A percentile compares a stretch with the other conserved stretches of the same genome.
These are phyloP conservation scores for Corymbia calophylla DNA, from an alignment of 441 rosid species.

Conservation along the genomic window DNA sequence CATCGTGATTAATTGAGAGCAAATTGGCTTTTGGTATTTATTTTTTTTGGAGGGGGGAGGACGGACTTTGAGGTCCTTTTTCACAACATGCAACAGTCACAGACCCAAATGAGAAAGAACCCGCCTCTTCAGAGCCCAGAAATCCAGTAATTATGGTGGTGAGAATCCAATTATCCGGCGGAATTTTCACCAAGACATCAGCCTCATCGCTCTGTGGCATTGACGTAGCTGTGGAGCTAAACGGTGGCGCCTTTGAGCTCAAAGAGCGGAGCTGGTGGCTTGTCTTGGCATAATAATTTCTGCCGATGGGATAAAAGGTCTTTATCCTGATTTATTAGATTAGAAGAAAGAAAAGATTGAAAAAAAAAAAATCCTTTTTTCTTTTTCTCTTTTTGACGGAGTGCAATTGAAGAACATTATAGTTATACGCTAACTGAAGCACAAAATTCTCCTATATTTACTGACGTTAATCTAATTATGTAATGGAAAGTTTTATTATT, in stretches of 20 bases:
- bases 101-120: background rate
- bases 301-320: background rate
- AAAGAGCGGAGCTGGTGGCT: constrained; percentile 7
- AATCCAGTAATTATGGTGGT: constrained; percentile 92
- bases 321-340: background rate
- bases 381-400: background rate
- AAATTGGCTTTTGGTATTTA: no score
- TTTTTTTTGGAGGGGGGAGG: no score
- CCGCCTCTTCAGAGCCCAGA: constrained; percentile 85
- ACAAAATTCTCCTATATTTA: background rate
- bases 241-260: background rate
- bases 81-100: background rate
- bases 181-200: constrained; percentile 54
- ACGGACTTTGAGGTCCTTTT: no score
- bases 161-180: constrained; percentile 72
- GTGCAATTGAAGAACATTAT: background rate
- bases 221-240: constrained; percentile 28
- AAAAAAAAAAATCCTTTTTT: background rate
- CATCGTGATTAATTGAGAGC: no score
- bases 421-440: background rate
- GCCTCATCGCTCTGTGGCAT: constrained; percentile 52
- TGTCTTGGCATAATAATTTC: background rate
- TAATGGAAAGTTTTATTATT: background rate
- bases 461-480: background rate
- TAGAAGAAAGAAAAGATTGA: background rate